A percentile compares a stretch with the other conserved stretches of the same genome.
phyloP scores from a whole-genome alignment of 306 rosid genomes.

The Oemleria cerasiformis region DNA sequence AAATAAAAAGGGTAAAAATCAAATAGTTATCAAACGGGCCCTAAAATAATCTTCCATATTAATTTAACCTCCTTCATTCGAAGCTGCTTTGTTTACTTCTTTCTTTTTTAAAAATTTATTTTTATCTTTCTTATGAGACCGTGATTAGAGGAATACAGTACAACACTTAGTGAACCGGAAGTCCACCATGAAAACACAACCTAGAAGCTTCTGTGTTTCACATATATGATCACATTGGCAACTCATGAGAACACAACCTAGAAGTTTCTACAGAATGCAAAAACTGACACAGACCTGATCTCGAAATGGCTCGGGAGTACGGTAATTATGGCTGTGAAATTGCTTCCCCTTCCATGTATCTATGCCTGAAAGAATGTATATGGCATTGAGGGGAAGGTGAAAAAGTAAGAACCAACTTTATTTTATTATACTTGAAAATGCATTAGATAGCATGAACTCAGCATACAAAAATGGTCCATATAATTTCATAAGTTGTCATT shows the following conservation, averaged over 20 bases:
- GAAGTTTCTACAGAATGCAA: background rate
- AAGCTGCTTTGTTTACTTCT: too few relatives aligned
- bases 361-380: conserved; percentile 23
- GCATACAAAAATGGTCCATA: background rate
- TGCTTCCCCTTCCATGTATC: conserved; percentile 41
- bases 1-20: too few relatives aligned
- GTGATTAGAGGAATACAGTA: too few relatives aligned
- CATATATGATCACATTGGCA: background rate
- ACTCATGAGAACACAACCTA: background rate
- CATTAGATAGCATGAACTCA: background rate
- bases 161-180: too few relatives aligned
- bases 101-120: too few relatives aligned
- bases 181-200: too few relatives aligned
- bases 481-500: background rate
- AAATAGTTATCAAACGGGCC: too few relatives aligned
- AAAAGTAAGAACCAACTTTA: background rate
- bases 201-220: background rate
- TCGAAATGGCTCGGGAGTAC: conserved; percentile 37
- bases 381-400: background rate
- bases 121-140: too few relatives aligned
- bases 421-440: background rate
- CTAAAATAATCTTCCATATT: too few relatives aligned
- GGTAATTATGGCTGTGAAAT: conserved; percentile 52
- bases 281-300: conserved; percentile 43
- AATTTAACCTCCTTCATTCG: background rate